Conservation (phyloP, 345 rosid species). For the Gossypium ekmanianum region DNA sequence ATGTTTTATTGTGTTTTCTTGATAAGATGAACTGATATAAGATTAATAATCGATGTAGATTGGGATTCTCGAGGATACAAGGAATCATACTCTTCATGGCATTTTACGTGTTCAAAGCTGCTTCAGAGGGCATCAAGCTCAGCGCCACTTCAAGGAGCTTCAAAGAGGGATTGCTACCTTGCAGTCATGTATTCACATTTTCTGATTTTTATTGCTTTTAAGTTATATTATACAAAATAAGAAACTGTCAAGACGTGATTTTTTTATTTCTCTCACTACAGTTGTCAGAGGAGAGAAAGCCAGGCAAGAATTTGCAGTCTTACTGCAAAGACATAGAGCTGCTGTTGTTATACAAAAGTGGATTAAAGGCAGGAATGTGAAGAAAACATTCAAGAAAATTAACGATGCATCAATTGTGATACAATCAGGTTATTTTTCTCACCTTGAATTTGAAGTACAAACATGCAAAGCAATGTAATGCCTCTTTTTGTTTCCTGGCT, state of each 20-base stretch:
- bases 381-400: slow-evolving; percentile 40
- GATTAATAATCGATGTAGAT: slow-evolving; percentile 28
- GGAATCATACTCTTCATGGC: slow-evolving; percentile 92
- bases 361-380: slow-evolving; percentile 47
- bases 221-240: neutral
- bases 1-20: too few relatives aligned
- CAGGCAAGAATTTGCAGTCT: slow-evolving; percentile 63
- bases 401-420: slow-evolving; percentile 55
- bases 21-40: neutral
- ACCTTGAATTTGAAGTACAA: neutral
- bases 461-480: neutral
- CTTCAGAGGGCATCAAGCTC: slow-evolving; percentile 93
- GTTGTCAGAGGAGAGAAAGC: slow-evolving; percentile 74
- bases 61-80: slow-evolving; percentile 33
- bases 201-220: neutral
- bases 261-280: slow-evolving; percentile 30
- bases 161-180: slow-evolving; percentile 57
- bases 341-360: slow-evolving; percentile 74
- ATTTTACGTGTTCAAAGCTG: slow-evolving; percentile 90
- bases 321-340: slow-evolving; percentile 68
- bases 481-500: slow-evolving; percentile 8
- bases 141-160: slow-evolving; percentile 53
- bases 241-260: neutral
- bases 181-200: slow-evolving; percentile 69
- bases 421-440: slow-evolving; percentile 61